phyloP scores from a whole-genome alignment of 2,329 filamentous ascomycete genomes.

The Laburnicola sp. region DNA sequence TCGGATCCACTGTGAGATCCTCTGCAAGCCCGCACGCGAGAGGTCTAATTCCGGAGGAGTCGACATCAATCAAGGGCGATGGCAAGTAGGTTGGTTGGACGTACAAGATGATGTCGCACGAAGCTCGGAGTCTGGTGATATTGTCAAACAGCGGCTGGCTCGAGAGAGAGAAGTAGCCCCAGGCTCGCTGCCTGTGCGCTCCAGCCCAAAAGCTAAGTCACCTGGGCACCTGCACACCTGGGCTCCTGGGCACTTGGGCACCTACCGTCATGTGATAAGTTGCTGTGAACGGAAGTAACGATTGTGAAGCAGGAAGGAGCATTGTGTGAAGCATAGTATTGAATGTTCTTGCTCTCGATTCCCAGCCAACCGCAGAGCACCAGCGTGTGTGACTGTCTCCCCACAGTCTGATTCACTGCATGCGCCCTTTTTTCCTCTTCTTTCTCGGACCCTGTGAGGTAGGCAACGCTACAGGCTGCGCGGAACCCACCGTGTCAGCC shows the following conservation, averaged over 20 bases:
- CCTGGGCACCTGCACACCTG: too few species aligned
- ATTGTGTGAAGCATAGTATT: neutral
- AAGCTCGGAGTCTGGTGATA: neutral
- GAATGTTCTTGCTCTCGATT: neutral
- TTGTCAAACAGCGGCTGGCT: neutral
- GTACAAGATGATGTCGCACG: neutral
- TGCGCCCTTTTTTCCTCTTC: conserved; percentile 25
- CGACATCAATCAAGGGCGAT: neutral
- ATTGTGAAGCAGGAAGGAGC: neutral
- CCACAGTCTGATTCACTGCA: neutral
- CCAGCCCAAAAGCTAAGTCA: too few species aligned
- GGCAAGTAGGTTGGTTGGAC: neutral
- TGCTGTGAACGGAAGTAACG: neutral
- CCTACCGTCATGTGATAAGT: neutral
- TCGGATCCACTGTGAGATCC: conserved; percentile 51
- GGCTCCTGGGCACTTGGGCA: neutral
- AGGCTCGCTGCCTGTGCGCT: neutral
- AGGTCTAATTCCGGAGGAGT: conserved; percentile 21
- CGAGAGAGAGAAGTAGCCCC: neutral
- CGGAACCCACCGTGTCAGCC: neutral
- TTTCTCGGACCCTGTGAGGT: conserved; percentile 19
- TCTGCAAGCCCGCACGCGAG: conserved; percentile 38
- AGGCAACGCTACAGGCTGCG: neutral
- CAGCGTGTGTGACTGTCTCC: neutral
- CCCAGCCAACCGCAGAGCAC: neutral